Base-by-base conservation (phyloP, 164 flowering plant genomes). In the Houttuynia cordata region DNA sequence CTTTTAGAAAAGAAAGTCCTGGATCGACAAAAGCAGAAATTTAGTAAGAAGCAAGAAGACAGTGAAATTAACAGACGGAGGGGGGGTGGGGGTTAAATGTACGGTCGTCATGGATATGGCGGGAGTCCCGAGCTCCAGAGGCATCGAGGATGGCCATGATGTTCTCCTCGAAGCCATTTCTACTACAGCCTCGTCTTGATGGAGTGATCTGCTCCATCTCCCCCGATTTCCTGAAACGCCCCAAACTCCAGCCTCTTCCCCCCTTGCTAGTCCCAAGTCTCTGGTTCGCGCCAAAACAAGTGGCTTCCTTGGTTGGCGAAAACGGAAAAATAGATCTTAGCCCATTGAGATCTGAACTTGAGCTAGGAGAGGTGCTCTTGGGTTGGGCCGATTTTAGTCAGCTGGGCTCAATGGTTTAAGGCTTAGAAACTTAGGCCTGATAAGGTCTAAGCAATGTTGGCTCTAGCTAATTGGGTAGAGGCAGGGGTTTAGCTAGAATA, bases 1-100 rank as follows among this genome's bases (percentile, higher is more conserved):
- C 96, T 68, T 88, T 83, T 8, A 91, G 78, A 71, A 83, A 91
- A 53, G 88, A 68, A 42, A 88, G 65, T 53, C 91, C 96, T 84
- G 0, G 8, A 39, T 37, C 42, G 42, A 58, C 0, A 37, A 59
- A 53, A 45, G 21, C 30, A 55, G 6, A 34, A 47, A 24, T 62
- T n/a, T n/a, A 62, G 24, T 10, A 5, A 49, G 41, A 21, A 34
- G 25, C 15, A 20, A 24, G 10, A n/a, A 45, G 37, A 51, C 22
- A 20, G 54, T 12, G 14, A 13, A 3, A 25, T 24, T 10, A 18
- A 8, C 23, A 24, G 34, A 57, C 21, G 73, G 52, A 63, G 54
- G 41, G 24, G 24, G 25, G 24, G 23, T 53, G 42, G 24, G 20
- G 52, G 7, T n/a, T n/a, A 15, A 10, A 7, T 8, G 23, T 67